Evolutionary conservation across 306 rosid species (phyloP), one percentile per base, ranked within the genome.

Genomic region (Pterocarpus santalinus): DNA sequence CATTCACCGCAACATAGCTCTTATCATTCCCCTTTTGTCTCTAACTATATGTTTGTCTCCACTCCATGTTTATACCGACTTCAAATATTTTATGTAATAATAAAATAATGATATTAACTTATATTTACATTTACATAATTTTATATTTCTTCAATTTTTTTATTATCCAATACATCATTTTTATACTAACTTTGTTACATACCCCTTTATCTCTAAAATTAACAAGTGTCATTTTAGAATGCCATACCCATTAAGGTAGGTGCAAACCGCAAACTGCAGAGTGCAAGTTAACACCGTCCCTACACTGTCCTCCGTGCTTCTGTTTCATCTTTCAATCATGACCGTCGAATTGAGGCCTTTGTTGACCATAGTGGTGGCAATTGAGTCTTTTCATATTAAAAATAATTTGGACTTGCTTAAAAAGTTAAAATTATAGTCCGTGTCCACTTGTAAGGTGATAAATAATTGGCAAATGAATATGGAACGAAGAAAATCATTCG

Each of bases 1-100:
- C 58, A 69, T 58, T 63, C 76, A 81, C 41, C 69, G 15, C 43
- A 66, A 57, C 71, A 36, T 39, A 12, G 47, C 39, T 70, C 56
- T 73, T 63, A 14, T 35, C 65, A 39, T 15, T 75, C 11, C 35
- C 5, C 28, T 34, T 12, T 73, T 13, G 32, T 35, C 43, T 36
- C 28, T 17, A 63, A n/a, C 30, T 14, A 46, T 57, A 12, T 32
- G 22, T 64, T 15, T 16, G 58, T 66, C 22, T 77, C 84, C 73
- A 53, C 28, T 39, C 4, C 7, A 39, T 75, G 84, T 69, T 60
- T 61, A 64, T 46, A 76, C 89, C 86, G 39, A 83, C 75, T 81
- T 47, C 16, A 46, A 57, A 28, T 36, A 14, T 35, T 3, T 17
- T 69, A 49, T 69, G 44, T 6, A 7, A 12, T 22, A 47, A 47